Evolutionary conservation across 768 basidiomycete genomes (phyloP).

Genomic region (Kwoniella heveanensis): DNA sequence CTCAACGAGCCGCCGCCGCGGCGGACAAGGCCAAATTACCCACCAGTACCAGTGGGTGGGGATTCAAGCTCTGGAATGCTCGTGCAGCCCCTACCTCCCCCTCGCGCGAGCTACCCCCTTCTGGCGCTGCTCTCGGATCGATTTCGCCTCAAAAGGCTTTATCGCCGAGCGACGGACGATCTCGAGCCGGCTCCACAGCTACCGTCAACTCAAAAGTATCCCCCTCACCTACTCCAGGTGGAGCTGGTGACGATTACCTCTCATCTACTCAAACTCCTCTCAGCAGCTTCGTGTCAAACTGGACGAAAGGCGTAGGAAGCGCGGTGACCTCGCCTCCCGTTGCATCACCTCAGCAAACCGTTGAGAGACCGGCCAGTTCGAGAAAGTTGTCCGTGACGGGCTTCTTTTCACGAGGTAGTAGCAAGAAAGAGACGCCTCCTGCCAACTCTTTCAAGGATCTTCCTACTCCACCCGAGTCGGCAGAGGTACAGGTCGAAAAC

Average conservation of each 20-base stretch:
- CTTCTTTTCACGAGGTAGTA: slow-evolving; percentile 35
- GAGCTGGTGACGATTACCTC: slow-evolving; percentile 13
- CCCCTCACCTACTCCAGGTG: slow-evolving; percentile 22
- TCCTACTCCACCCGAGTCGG: slow-evolving; percentile 12
- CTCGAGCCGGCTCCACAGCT: slow-evolving; percentile 27
- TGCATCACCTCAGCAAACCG: background rate
- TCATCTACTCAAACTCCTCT: slow-evolving; percentile 34
- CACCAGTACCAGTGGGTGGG: slow-evolving; percentile 33
- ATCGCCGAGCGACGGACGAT: slow-evolving; percentile 30
- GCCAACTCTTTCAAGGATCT: slow-evolving; percentile 15
- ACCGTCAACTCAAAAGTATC: slow-evolving; percentile 11
- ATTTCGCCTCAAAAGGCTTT: slow-evolving; percentile 28
- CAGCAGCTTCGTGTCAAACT: slow-evolving; percentile 44
- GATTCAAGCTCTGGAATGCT: slow-evolving; percentile 35
- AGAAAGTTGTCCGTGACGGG: slow-evolving; percentile 30
- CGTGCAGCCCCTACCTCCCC: slow-evolving; percentile 7
- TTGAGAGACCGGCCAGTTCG: slow-evolving; percentile 13
- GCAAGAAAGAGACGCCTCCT: background rate
- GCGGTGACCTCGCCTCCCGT: slow-evolving; percentile 22
- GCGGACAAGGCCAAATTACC: slow-evolving; percentile 24
- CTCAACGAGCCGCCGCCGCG: slow-evolving; percentile 8
- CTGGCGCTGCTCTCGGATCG: background rate
- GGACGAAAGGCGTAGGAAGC: slow-evolving; percentile 38
- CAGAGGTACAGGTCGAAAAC: background rate
- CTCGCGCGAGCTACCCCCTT: background rate